phyloP scores from a whole-genome alignment of 179 eudicot genomes.

The Nepenthes alata region DNA sequence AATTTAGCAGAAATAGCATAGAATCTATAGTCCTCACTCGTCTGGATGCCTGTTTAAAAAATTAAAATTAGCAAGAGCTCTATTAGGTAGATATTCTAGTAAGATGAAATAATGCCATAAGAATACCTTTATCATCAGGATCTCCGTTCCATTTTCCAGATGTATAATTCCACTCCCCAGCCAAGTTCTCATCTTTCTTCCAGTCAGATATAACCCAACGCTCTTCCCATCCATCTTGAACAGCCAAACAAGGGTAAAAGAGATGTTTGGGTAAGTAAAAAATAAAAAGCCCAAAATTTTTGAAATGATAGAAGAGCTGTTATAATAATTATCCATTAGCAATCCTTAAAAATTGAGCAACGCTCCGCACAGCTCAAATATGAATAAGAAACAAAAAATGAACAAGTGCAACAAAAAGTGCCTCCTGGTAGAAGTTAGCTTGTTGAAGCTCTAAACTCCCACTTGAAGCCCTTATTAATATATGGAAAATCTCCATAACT shows the following conservation, averaged over 20 bases:
- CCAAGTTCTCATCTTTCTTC: conserved; percentile 80
- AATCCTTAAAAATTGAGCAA: neutral
- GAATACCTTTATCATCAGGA: conserved; percentile 64
- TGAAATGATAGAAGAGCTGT: too few species aligned
- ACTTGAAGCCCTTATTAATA: too few species aligned
- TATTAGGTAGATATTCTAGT: neutral
- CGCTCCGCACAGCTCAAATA: neutral
- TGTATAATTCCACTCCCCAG: conserved; percentile 93
- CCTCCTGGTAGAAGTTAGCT: too few species aligned
- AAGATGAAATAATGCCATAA: neutral
- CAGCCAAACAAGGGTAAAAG: neutral
- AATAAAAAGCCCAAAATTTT: neutral
- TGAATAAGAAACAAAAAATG: neutral
- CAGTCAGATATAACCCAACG: conserved; percentile 95
- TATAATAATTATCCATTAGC: neutral
- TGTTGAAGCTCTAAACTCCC: too few species aligned
- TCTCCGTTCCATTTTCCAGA: conserved; percentile 95
- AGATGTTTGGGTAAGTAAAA: neutral
- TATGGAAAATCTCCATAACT: too few species aligned
- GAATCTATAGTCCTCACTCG: conserved; percentile 87
- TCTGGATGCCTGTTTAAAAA: conserved; percentile 61
- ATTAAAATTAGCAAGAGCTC: neutral
- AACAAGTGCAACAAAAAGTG: too few species aligned
- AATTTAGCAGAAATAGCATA: conserved; percentile 87
- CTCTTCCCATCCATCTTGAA: conserved; percentile 76